Evolutionary conservation across 208 protist genomes (phyloP).

Genomic region (Balamuthia mandrillaris): DNA sequence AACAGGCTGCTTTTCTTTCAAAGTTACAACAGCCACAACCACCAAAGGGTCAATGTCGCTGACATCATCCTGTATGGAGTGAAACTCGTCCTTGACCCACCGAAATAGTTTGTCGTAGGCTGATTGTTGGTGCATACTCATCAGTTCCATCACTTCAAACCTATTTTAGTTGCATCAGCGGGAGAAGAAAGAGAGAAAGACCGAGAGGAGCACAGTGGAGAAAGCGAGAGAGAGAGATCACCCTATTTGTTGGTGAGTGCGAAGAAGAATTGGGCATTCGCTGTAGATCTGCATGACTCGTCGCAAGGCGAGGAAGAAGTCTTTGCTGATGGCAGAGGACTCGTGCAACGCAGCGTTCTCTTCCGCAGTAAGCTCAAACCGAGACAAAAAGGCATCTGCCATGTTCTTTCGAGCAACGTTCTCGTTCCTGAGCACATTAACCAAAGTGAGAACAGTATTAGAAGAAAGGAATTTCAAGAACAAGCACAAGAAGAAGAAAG

Average conservation of each 20-base stretch:
- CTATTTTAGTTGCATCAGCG: background rate
- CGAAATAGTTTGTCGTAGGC: constrained; percentile 64
- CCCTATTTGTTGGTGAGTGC: constrained; percentile 4
- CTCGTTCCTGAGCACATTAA: background rate
- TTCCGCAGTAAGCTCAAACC: background rate
- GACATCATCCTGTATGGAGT: background rate
- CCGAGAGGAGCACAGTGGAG: too few species aligned
- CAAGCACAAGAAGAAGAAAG: too few species aligned
- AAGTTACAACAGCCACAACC: constrained; percentile 14
- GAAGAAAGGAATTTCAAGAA: too few species aligned
- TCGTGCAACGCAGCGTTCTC: background rate
- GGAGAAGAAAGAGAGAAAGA: background rate
- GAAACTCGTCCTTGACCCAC: constrained; percentile 53
- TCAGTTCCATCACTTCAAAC: constrained; percentile 61
- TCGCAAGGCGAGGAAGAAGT: background rate
- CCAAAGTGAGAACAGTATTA: too few species aligned
- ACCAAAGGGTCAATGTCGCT: background rate
- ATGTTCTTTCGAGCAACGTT: background rate
- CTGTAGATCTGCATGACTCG: background rate
- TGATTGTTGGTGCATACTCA: constrained; percentile 55
- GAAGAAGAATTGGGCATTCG: background rate
- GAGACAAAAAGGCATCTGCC: background rate
- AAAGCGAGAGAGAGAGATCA: background rate
- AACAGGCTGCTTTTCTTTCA: background rate
- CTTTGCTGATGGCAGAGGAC: background rate